Percentiles rank a stretch among this genome's conserved stretches.
Conservation (phyloP, 1,284 basidiomycete species). For the Porphyrellus sp. region DNA sequence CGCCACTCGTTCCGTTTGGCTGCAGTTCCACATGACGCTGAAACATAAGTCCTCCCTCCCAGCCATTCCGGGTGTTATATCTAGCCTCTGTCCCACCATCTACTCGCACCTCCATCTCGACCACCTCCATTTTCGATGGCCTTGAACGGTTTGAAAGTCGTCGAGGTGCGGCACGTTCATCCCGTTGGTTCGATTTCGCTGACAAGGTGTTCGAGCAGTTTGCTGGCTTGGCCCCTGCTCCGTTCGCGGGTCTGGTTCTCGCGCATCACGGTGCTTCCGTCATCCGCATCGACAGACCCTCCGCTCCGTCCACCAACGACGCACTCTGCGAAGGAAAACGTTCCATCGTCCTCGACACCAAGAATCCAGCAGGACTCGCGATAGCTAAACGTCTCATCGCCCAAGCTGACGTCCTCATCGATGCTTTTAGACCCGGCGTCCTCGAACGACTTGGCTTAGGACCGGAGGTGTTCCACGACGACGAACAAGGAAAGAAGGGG, state of each 20-base stretch:
- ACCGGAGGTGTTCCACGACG: constrained; percentile 67
- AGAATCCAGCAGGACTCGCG: constrained; percentile 56
- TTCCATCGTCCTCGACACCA: constrained; percentile 68
- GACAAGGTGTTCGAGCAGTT: constrained; percentile 48
- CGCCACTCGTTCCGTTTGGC: not conserved
- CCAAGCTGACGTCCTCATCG: constrained; percentile 76
- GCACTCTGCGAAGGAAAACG: constrained; percentile 70
- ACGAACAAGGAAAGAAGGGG: constrained; percentile 42
- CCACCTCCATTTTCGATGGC: constrained; percentile 38
- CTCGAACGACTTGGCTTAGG: constrained; percentile 77
- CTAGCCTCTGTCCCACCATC: not conserved
- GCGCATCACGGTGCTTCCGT: constrained; percentile 82
- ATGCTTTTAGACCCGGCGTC: constrained; percentile 81
- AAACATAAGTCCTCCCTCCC: constrained; percentile 9
- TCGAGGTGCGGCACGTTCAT: constrained; percentile 44
- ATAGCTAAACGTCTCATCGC: constrained; percentile 59
- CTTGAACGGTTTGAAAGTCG: constrained; percentile 51
- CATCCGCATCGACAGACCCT: constrained; percentile 67
- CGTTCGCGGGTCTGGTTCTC: constrained; percentile 76
- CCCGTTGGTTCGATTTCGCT: not conserved
- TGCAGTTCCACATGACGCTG: constrained; percentile 7
- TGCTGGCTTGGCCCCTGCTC: constrained; percentile 81
- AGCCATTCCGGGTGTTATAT: not conserved
- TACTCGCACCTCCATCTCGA: not conserved
- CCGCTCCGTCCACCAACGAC: constrained; percentile 41